Conservation (phyloP, 2,329 filamentous ascomycete genomes). For the Xylaria hypoxylon region DNA sequence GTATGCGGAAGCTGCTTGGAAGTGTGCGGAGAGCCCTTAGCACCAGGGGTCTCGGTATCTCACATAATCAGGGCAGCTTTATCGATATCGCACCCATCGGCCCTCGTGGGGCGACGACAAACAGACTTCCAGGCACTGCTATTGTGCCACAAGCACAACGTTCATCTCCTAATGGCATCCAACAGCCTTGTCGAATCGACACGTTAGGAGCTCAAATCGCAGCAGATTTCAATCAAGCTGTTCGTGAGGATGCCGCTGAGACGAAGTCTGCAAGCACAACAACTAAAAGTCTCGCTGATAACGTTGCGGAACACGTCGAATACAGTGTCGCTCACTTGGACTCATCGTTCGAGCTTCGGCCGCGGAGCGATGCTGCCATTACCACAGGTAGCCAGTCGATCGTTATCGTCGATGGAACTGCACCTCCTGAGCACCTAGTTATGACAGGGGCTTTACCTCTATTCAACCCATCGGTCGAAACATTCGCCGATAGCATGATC, state of each 20-base stretch:
- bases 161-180: slow-evolving; percentile 56
- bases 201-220: slow-evolving; percentile 81
- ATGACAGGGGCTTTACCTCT: slow-evolving; percentile 64
- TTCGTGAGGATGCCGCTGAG: slow-evolving; percentile 72
- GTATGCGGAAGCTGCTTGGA: slow-evolving; percentile 87
- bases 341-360: slow-evolving; percentile 56
- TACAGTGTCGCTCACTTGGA: slow-evolving; percentile 60
- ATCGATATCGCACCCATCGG: slow-evolving; percentile 63
- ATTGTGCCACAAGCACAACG: slow-evolving; percentile 67
- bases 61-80: slow-evolving; percentile 60
- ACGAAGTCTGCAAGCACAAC: slow-evolving; percentile 43
- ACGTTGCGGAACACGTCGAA: slow-evolving; percentile 52
- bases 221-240: slow-evolving; percentile 81
- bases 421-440: slow-evolving; percentile 60
- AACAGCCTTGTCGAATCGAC: slow-evolving; percentile 77
- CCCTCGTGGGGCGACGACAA: slow-evolving; percentile 65
- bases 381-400: slow-evolving; percentile 91
- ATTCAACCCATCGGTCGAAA: slow-evolving; percentile 62
- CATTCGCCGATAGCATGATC: slow-evolving; percentile 65
- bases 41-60: slow-evolving; percentile 62
- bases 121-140: slow-evolving; percentile 69
- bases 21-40: slow-evolving; percentile 87
- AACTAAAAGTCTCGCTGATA: slow-evolving; percentile 47
- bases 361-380: slow-evolving; percentile 67
- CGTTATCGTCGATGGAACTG: slow-evolving; percentile 81